These are phyloP conservation scores for Fraxinus dipetala DNA, from an alignment of 305 asterid species.

Conservation along the genomic window DNA sequence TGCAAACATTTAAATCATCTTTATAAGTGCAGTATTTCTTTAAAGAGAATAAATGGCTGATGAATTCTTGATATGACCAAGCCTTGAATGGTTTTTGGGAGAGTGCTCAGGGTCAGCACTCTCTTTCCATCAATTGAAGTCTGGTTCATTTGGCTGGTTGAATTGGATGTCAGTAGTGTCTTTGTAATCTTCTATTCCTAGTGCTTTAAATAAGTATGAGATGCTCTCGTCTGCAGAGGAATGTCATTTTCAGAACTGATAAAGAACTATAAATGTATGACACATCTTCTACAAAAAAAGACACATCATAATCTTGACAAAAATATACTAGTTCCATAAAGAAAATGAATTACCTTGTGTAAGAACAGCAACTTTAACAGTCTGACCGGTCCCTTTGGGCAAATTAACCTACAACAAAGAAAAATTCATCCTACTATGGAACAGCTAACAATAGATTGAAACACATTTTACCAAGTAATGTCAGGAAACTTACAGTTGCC, in stretches of 20 bases:
- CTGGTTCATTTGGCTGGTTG: background rate
- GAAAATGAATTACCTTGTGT: constrained; percentile 69
- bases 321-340: background rate
- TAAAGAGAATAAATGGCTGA: background rate
- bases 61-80: background rate
- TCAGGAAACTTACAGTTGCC: constrained; percentile 71
- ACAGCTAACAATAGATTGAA: constrained; percentile 1
- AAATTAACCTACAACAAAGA: constrained; percentile 70
- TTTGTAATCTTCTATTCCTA: background rate
- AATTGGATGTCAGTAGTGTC: background rate
- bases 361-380: constrained; percentile 84
- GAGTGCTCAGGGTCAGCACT: background rate
- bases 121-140: background rate
- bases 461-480: constrained; percentile 11
- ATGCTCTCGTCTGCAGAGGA: constrained; percentile 7
- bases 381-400: constrained; percentile 97
- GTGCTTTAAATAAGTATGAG: constrained; percentile 6
- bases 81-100: background rate
- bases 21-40: background rate
- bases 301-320: background rate
- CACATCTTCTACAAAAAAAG: background rate
- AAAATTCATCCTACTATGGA: constrained; percentile 16
- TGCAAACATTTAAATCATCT: background rate
- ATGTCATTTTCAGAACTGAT: background rate
- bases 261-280: background rate